Evolutionary conservation across 208 protist species (phyloP), one percentile per base, ranked within the genome.

Genomic region (Wallacemonas rigidus): DNA sequence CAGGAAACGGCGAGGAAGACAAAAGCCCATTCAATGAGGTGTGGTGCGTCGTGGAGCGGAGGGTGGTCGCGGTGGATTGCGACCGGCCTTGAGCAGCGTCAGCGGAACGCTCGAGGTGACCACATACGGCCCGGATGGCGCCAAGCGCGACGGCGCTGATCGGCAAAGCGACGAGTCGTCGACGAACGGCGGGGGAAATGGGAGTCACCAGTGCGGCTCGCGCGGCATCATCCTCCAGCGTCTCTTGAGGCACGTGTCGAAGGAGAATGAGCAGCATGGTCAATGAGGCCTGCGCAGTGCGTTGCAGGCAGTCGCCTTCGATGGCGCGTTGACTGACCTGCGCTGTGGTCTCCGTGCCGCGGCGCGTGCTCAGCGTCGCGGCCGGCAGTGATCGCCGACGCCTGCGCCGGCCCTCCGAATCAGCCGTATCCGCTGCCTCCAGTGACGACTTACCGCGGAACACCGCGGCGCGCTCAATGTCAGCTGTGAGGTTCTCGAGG

Each of bases 401-500:
- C 26, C 26, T 26, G 26, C 26, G 26, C 26, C 26, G 26, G 26
- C 26, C 26, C 26, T 26, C 54, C 54, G 15, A 35, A 17, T 7
- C 15, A 58, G 15, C 35, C 54, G 56, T 40, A 8, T 62, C 38
- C 12, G 56, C 12, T n/a, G 12, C 6, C 9, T 12, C 38, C 5
- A 40, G 36, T 8, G 40, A 5, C n/a, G 40, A 45, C 60, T 14
- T 45, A 17, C n/a, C 7, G 11, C 60, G 38, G 41, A 4, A 12
- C 60, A 6, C 1, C 5, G 60, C 60, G 14, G 60, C 60, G 12
- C 60, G 60, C 4, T 65, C 60, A 45, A 65, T 26, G n/a, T 65
- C 60, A 4, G 60, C 60, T 6, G 60, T 65, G 41, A 65, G 60
- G 7, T 65, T 38, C 60, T 65, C 60, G 14, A 65, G 60, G 43